Base-by-base conservation (phyloP, 768 basidiomycete genomes). In the Tricholoma terreum region DNA sequence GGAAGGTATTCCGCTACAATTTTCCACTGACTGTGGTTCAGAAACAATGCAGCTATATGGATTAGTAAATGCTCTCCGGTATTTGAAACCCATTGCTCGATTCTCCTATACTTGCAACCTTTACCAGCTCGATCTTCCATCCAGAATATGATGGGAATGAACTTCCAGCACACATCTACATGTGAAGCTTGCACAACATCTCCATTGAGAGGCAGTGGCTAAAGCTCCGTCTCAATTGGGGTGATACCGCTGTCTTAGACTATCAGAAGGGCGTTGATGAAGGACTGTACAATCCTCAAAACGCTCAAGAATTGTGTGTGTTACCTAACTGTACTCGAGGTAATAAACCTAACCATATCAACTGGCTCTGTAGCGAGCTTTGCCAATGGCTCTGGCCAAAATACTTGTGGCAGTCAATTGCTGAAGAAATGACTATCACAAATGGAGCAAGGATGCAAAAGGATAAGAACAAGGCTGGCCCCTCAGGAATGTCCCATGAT, bases 401-500 rank as follows among this genome's bases (percentile, higher is more conserved):
- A 34, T 50, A 68, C 22, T 61, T 72, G 21, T 67, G 63, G 5
- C 54, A 62, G 19, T 59, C 56, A 9, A 57, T 71, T 9, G 46
- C 58, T 15, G 15, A 19, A 35, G 34, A 55, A 17, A 59, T 62
- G 43, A 55, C 57, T 22, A 12, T 38, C 19, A 54, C 69, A 2
- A 77, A 77, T 57, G 59, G 52, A 2, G 52, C 57, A 2, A 58
- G 51, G 11, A 69, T 71, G 53, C 61, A 69, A 2, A 73, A 70
- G 31, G 64, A 74, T 53, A 67, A 66, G 0, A 52, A 62, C 0
- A 78, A 77, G 58, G 38, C 65, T 0, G 69, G 72, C 1, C 75
- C 75, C 1, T 77, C 72, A 1, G 73, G 71, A 0, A 66, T 67
- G 57, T 74, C 73, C 11, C 67, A 67, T 9, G 71, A 78, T 61